These are phyloP conservation scores for Xylaria sp. DNA, from an alignment of 2,329 filamentous ascomycete species.

Conservation along the genomic window DNA sequence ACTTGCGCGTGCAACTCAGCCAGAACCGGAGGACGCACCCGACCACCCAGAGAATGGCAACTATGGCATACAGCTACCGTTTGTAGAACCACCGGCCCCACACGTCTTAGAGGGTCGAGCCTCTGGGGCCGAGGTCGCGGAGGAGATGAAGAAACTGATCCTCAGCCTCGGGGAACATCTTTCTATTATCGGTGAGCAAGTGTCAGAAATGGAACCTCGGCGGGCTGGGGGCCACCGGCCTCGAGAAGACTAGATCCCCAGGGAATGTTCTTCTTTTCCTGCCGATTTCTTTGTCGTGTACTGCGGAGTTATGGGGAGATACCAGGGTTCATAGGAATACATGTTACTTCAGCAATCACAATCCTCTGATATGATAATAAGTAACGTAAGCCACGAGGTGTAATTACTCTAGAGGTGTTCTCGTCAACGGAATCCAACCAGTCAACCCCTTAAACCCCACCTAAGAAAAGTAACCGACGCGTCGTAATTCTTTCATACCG, in stretches of 20 bases:
- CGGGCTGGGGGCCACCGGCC: constrained; percentile 38
- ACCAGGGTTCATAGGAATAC: constrained; percentile 23
- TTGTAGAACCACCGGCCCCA: constrained; percentile 60
- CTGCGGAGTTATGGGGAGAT: constrained; percentile 31
- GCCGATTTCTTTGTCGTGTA: not conserved
- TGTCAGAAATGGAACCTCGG: constrained; percentile 55
- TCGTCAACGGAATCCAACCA: too few relatives aligned
- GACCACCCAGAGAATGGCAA: constrained; percentile 21
- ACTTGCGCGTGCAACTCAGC: constrained; percentile 38
- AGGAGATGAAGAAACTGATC: constrained; percentile 62
- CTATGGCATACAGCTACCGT: constrained; percentile 47
- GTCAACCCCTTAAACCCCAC: too few relatives aligned
- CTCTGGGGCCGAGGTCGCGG: constrained; percentile 62
- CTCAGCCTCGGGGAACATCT: constrained; percentile 63
- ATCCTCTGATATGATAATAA: not conserved
- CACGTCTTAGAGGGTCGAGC: constrained; percentile 67
- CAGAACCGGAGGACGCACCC: constrained; percentile 28
- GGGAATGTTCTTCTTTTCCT: not conserved
- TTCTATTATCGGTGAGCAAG: constrained; percentile 57
- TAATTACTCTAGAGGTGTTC: too few relatives aligned
- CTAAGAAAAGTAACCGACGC: too few relatives aligned
- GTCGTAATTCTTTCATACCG: too few relatives aligned
- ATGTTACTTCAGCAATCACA: not conserved
- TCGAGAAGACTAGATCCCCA: constrained; percentile 25
- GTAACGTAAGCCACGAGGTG: not conserved